Evolutionary conservation across 306 rosid species (phyloP).

Genomic region (Lotus japonicus): DNA sequence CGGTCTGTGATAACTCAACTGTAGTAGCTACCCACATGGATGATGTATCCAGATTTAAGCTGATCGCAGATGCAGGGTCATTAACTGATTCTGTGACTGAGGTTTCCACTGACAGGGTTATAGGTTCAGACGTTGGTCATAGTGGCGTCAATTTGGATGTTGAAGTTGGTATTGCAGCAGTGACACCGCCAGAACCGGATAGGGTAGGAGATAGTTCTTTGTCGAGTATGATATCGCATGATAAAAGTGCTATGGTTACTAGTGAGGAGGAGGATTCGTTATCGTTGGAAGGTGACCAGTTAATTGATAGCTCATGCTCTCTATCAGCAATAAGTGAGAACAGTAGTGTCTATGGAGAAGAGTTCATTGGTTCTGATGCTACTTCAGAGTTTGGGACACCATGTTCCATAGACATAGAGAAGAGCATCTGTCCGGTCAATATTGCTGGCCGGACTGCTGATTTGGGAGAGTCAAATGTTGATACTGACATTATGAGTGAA

Average conservation of each 20-base stretch:
- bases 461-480: slow-evolving; percentile 31
- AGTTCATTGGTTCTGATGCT: slow-evolving; percentile 47
- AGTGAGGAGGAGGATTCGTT: slow-evolving; percentile 63
- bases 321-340: slow-evolving; percentile 62
- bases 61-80: slow-evolving; percentile 59
- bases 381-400: slow-evolving; percentile 44
- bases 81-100: slow-evolving; percentile 49
- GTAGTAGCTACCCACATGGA: slow-evolving; percentile 55
- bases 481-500: slow-evolving; percentile 32
- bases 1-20: slow-evolving; percentile 61
- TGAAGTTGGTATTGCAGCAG: slow-evolving; percentile 30
- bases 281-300: slow-evolving; percentile 65
- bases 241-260: slow-evolving; percentile 30
- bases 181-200: slow-evolving; percentile 30
- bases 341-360: slow-evolving; percentile 75
- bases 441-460: slow-evolving; percentile 28
- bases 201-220: slow-evolving; percentile 26
- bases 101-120: slow-evolving; percentile 34
- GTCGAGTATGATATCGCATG: slow-evolving; percentile 47
- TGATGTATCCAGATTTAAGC: slow-evolving; percentile 63
- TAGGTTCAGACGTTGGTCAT: slow-evolving; percentile 38
- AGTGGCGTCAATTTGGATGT: slow-evolving; percentile 35
- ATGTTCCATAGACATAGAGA: slow-evolving; percentile 36
- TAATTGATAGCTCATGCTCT: slow-evolving; percentile 69
- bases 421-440: slow-evolving; percentile 36